phyloP scores from a whole-genome alignment of 2,329 filamentous ascomycete genomes.

The Juglanconis oblonga region DNA sequence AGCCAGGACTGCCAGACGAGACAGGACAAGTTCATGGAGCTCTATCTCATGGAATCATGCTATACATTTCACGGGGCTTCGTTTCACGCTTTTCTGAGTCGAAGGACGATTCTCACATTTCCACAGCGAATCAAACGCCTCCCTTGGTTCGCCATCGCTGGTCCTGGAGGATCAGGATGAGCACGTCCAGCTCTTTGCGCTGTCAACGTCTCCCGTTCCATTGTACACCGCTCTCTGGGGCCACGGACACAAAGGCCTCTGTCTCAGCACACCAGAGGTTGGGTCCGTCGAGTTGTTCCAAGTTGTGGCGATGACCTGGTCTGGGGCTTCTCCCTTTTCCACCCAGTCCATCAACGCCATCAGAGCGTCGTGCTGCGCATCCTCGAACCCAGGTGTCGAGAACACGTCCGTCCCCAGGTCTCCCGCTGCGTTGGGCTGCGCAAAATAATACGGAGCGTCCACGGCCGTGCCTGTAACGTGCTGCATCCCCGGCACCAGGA shows the following conservation, averaged over 20 bases:
- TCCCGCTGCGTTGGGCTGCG: slow-evolving; percentile 26
- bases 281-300: slow-evolving; percentile 19
- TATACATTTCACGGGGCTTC: too few species aligned
- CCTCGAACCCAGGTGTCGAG: slow-evolving; percentile 34
- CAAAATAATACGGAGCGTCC: slow-evolving; percentile 35
- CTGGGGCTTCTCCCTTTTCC: slow-evolving; percentile 20
- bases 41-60: too few species aligned
- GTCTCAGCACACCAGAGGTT: slow-evolving; percentile 21
- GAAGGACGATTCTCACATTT: neutral
- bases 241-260: slow-evolving; percentile 26
- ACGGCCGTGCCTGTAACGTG: slow-evolving; percentile 39
- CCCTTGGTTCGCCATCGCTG: neutral
- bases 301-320: slow-evolving; percentile 20
- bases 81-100: too few species aligned
- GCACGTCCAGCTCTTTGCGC: slow-evolving; percentile 16
- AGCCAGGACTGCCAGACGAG: too few species aligned
- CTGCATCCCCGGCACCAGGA: slow-evolving; percentile 47
- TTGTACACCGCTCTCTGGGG: slow-evolving; percentile 20
- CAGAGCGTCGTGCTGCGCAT: slow-evolving; percentile 31
- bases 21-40: too few species aligned
- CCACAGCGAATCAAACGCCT: neutral
- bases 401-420: slow-evolving; percentile 24
- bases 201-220: slow-evolving; percentile 9
- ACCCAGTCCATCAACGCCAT: slow-evolving; percentile 23
- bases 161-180: neutral